These are phyloP conservation scores for Aquilaria yunnanensis DNA, from an alignment of 345 rosid species.

Conservation along the genomic window DNA sequence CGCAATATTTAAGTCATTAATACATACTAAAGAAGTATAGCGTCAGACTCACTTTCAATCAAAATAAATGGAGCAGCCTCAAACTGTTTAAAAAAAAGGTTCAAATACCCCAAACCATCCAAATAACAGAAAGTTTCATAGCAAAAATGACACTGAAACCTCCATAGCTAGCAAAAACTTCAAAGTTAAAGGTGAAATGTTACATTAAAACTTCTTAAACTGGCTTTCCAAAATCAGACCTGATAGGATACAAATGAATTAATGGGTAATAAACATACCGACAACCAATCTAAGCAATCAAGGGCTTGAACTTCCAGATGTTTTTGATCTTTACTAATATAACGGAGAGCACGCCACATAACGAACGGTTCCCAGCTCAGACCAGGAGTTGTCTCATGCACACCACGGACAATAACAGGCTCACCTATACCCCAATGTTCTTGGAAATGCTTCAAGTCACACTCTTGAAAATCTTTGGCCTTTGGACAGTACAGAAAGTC, in stretches of 20 bases:
- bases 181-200: not conserved
- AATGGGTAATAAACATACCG: conserved; percentile 18
- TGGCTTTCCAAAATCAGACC: not conserved
- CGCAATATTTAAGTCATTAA: too few relatives aligned
- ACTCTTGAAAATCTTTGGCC: conserved; percentile 27
- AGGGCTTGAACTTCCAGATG: conserved; percentile 31
- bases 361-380: conserved; percentile 71
- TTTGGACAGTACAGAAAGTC: conserved; percentile 42
- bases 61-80: too few relatives aligned
- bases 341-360: conserved; percentile 67
- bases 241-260: not conserved
- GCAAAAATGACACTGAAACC: too few relatives aligned
- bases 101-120: too few relatives aligned
- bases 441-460: conserved; percentile 50
- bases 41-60: too few relatives aligned
- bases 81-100: too few relatives aligned
- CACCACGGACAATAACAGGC: conserved; percentile 52
- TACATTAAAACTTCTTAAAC: not conserved
- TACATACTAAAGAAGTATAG: too few relatives aligned
- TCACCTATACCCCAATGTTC: conserved; percentile 57
- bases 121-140: too few relatives aligned
- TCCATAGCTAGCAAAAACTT: not conserved
- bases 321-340: conserved; percentile 23
- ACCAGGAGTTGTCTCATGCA: conserved; percentile 43
- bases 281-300: conserved; percentile 45